phyloP scores from a whole-genome alignment of 129 eudicot genomes.

The Saposhnikovia divaricata region DNA sequence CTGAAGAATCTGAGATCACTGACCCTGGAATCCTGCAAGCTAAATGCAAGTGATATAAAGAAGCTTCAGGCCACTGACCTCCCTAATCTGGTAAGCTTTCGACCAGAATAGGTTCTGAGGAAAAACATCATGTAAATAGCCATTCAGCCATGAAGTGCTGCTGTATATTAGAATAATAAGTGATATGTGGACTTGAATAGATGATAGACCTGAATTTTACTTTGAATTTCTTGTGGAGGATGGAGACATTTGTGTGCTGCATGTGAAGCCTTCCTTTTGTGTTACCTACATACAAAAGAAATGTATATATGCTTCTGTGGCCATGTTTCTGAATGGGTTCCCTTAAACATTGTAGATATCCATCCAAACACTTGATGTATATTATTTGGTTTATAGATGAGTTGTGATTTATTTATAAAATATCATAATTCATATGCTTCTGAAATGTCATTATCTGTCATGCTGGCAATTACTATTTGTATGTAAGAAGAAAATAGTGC shows the following conservation, averaged over 20 bases:
- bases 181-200: constrained; percentile 13
- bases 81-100: constrained; percentile 59
- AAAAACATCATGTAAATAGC: constrained; percentile 20
- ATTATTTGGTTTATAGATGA: neutral
- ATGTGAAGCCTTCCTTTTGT: constrained; percentile 12
- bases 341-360: neutral
- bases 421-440: neutral
- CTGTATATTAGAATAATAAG: constrained; percentile 13
- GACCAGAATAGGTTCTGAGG: constrained; percentile 56
- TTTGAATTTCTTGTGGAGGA: neutral
- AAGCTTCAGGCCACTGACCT: constrained; percentile 66
- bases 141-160: constrained; percentile 3
- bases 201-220: neutral
- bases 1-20: constrained; percentile 75
- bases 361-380: neutral
- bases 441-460: neutral
- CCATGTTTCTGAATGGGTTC: neutral
- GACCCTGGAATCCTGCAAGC: constrained; percentile 85
- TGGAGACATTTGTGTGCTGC: neutral
- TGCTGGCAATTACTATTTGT: neutral
- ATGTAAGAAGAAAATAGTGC: too few relatives aligned
- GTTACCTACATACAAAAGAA: constrained; percentile 8
- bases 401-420: neutral
- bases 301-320: constrained; percentile 12
- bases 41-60: constrained; percentile 74